These are phyloP conservation scores for Amphichorda felina DNA, from an alignment of 2,329 filamentous ascomycete genomes.

Conservation along the genomic window DNA sequence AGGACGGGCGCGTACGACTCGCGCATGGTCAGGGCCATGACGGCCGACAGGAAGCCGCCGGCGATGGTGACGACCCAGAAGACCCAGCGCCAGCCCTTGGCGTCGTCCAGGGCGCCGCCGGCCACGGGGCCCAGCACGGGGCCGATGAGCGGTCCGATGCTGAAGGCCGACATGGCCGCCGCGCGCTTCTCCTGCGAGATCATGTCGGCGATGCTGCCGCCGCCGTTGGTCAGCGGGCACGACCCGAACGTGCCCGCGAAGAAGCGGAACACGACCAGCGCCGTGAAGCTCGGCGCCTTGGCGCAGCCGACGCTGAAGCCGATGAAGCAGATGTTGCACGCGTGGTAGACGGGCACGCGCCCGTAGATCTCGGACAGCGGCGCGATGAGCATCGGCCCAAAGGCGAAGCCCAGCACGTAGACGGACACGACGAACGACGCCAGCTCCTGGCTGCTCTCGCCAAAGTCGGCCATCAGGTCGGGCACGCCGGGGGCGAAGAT, in stretches of 20 bases:
- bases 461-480: slow-evolving; percentile 51
- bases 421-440: slow-evolving; percentile 32
- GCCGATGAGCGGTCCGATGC: slow-evolving; percentile 37
- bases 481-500: slow-evolving; percentile 61
- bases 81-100: slow-evolving; percentile 47
- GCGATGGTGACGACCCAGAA: slow-evolving; percentile 54
- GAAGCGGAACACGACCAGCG: slow-evolving; percentile 36
- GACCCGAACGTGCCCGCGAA: slow-evolving; percentile 39
- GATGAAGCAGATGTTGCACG: slow-evolving; percentile 25
- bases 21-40: slow-evolving; percentile 22
- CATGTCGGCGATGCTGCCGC: slow-evolving; percentile 31
- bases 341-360: slow-evolving; percentile 28
- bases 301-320: slow-evolving; percentile 25
- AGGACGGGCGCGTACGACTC: slow-evolving; percentile 49
- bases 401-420: slow-evolving; percentile 41
- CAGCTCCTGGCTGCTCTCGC: slow-evolving; percentile 35
- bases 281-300: slow-evolving; percentile 20
- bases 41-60: slow-evolving; percentile 7
- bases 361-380: slow-evolving; percentile 39
- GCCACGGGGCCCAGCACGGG: slow-evolving; percentile 21
- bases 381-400: slow-evolving; percentile 34
- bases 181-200: slow-evolving; percentile 18
- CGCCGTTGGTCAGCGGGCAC: slow-evolving; percentile 40
- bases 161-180: slow-evolving; percentile 40
- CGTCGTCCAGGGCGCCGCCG: slow-evolving; percentile 51